Evolutionary conservation across 495 filamentous ascomycete species (phyloP).

Genomic region (Podospora appendiculata): DNA sequence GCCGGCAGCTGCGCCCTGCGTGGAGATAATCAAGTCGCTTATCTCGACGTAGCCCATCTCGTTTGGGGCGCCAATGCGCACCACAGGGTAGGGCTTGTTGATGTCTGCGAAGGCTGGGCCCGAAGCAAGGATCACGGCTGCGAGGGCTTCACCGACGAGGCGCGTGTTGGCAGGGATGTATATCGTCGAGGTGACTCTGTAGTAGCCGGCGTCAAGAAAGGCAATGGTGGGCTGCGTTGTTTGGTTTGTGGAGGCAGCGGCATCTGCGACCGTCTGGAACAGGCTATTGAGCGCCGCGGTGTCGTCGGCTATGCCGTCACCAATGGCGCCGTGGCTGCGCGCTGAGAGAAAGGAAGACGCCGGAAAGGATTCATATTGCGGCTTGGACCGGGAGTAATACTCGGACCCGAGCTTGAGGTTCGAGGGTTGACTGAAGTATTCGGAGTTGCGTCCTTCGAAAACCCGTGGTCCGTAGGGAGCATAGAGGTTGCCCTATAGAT

Average conservation of each 20-base stretch:
- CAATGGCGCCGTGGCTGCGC: constrained; percentile 14
- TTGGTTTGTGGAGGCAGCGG: neutral
- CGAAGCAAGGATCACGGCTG: constrained; percentile 30
- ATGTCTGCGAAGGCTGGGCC: constrained; percentile 41
- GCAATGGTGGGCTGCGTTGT: constrained; percentile 39
- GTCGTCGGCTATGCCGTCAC: constrained; percentile 26
- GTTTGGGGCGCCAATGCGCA: constrained; percentile 42
- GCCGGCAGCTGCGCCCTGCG: constrained; percentile 31
- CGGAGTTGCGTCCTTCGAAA: constrained; percentile 8
- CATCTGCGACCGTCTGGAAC: constrained; percentile 11
- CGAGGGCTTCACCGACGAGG: constrained; percentile 40
- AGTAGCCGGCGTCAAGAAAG: constrained; percentile 55
- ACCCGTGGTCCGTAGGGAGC: constrained; percentile 13
- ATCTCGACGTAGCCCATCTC: constrained; percentile 50
- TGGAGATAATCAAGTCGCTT: constrained; percentile 42
- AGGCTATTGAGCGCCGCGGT: constrained; percentile 16
- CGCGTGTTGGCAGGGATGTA: constrained; percentile 45
- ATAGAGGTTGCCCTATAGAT: constrained; percentile 16
- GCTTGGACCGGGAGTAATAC: constrained; percentile 60
- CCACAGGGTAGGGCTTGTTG: constrained; percentile 38
- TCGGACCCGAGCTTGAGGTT: constrained; percentile 28
- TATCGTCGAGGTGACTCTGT: constrained; percentile 31
- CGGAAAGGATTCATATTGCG: constrained; percentile 51
- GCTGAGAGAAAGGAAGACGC: constrained; percentile 27
- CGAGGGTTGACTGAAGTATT: constrained; percentile 12